A percentile compares a stretch with the other conserved stretches of the same genome.
phyloP scores from a whole-genome alignment of 2,329 filamentous ascomycete genomes.

The Aspergillus glaucus region DNA sequence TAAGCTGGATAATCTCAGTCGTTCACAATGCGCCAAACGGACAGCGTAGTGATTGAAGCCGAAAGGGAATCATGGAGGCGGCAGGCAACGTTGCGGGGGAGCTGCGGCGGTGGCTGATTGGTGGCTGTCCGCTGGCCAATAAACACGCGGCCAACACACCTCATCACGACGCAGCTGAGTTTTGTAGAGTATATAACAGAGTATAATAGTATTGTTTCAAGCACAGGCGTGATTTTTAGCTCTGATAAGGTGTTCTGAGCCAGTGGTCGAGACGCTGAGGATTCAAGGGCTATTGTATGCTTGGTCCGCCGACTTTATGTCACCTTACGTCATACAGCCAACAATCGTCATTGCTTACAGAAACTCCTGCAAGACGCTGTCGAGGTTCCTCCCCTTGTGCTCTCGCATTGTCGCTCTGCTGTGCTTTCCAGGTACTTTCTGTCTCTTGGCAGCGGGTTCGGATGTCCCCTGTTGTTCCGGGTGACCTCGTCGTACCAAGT shows the following conservation, averaged over 20 bases:
- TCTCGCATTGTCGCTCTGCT: conserved; percentile 18
- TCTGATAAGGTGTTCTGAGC: too few relatives aligned
- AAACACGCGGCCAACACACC: conserved; percentile 1
- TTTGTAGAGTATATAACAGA: too few relatives aligned
- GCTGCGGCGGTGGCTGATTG: conserved; percentile 14
- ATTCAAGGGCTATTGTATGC: too few relatives aligned
- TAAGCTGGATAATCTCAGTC: not conserved
- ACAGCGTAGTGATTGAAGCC: not conserved
- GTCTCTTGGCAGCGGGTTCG: conserved; percentile 6
- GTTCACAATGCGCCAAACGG: conserved; percentile 1
- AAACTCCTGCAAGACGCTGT: conserved; percentile 26
- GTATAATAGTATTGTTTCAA: too few relatives aligned
- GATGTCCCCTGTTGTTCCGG: not conserved
- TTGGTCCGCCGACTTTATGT: too few relatives aligned
- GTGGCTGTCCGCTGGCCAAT: conserved; percentile 12
- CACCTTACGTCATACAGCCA: not conserved
- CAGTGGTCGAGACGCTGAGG: too few relatives aligned
- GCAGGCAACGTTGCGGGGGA: conserved; percentile 10
- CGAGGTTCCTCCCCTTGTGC: conserved; percentile 19
- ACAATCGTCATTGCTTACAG: conserved; percentile 6
- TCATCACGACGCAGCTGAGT: too few relatives aligned
- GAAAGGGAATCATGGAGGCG: conserved; percentile 1
- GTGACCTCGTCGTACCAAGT: conserved; percentile 6
- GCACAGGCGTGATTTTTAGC: too few relatives aligned
- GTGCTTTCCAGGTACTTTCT: not conserved